phyloP scores from a whole-genome alignment of 2,329 filamentous ascomycete species.

The Shiraia sp. region DNA sequence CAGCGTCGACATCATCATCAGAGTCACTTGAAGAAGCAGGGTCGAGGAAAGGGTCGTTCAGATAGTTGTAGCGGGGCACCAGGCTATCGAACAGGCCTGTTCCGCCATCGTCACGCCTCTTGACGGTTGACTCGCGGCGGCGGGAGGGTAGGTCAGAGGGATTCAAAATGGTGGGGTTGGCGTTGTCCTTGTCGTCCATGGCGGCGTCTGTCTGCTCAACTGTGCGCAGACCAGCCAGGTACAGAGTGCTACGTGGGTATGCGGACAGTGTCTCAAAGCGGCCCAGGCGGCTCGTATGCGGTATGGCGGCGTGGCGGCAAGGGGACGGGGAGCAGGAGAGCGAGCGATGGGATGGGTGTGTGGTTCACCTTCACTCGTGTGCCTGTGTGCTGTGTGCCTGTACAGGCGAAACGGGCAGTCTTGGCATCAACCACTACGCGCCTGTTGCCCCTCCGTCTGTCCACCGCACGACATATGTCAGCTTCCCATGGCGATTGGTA shows the following conservation, averaged over 20 bases:
- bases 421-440: no score
- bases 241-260: no score
- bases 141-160: constrained; percentile 86
- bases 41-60: constrained; percentile 54
- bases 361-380: no score
- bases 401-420: no score
- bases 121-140: constrained; percentile 51
- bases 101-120: constrained; percentile 52
- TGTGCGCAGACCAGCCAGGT: no score
- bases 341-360: no score
- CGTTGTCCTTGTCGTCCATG: constrained; percentile 66
- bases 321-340: no score
- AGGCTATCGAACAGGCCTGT: constrained; percentile 60
- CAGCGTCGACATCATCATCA: constrained; percentile 65
- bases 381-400: no score
- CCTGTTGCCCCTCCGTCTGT: neutral
- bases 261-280: no score
- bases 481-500: constrained; percentile 12
- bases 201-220: no score
- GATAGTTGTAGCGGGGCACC: constrained; percentile 54
- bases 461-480: constrained; percentile 7
- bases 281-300: no score
- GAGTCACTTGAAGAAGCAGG: constrained; percentile 43
- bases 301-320: no score
- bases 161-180: constrained; percentile 91